Base-by-base conservation (phyloP, 1,284 basidiomycete species). In the Calocybe gambosa region DNA sequence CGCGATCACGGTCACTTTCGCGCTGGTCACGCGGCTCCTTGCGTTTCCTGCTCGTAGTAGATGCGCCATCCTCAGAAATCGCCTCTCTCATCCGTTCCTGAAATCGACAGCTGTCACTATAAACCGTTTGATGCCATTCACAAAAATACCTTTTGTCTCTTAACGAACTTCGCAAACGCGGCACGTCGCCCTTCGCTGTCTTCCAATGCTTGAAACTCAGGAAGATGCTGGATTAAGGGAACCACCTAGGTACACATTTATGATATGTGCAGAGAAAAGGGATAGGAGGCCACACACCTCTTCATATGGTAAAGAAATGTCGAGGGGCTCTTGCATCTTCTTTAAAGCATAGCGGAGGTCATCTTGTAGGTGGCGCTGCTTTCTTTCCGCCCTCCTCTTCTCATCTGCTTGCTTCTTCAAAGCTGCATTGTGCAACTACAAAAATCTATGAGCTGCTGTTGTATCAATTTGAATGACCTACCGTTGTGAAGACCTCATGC, bases 261-360 rank as follows among this genome's bases (percentile, higher is more conserved):
- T 29, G 4, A 15, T 16, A 34, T 34, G 31, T 15, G 31, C 4
- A 34, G 6, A 34, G 31, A 34, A n/a, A 1, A 1, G 4, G 13
- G 28, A 6, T 3, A n/a, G 15, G 3, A 37, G 19, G 37, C 18
- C 34, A 65, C 77, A 48, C 55, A 89, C 90, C 52, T 87, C 80
- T 57, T 95, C 92, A 58, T 85, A 96, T 0, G 82, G 62, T 49
- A 82, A 63, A 19, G 70, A 81, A 35, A 92, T 59, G 52, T 93
- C 87, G 36, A 95, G 66, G 0, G 88, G 77, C 28, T 93, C 85
- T 0, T 88, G 66, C 3, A 95, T 70, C 60, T 95, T 94, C 68
- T 91, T 93, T 52, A 98, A 74, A 0, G 93, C 96, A 64, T 98
- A 97, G 2, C 96, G 86, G 28, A 99, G 73, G 59, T 99, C 96